Base-by-base conservation (phyloP, 768 basidiomycete species). In the Kwoniella heveanensis region DNA sequence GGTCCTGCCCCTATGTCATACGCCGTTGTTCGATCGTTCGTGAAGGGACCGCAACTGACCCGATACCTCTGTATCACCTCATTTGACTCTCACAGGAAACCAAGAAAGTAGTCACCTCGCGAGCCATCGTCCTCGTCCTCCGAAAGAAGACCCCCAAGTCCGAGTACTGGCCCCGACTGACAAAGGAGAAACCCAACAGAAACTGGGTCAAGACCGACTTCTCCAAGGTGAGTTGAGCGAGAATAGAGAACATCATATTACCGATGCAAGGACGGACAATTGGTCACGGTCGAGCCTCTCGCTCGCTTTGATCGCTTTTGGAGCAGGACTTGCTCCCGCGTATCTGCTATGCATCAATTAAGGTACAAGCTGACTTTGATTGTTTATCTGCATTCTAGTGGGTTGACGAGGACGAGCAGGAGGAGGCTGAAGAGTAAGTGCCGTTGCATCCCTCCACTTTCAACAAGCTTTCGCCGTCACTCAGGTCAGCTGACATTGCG, bases 341-440 rank as follows among this genome's bases (percentile, higher is more conserved):
- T 32, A 32, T 32, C 5, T 32, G 5, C 5, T 6, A 6, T 32
- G 5, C 5, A 32, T 13, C 7, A 32, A 32, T 32, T 32, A 5
- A 32, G 32, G 13, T 32, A 6, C 13, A 32, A 19, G 15, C 62
- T 63, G 55, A 63, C 46, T 19, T 1, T 37, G 17, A 13, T 37
- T 52, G 52, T 15, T 37, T 50, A 17, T 50, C n/a, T n/a, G 37
- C 24, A 29, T 39, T 19, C 27, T 60, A 81, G 83, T 97, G 93
- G 93, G 89, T 90, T 46, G 94, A 97, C 75, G 94, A 97, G 82
- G 95, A 97, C 77, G 94, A 98, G 79, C 95, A 97, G 82, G 89
- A 90, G 44, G 89, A 84, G 54, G 85, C 79, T 48, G 77, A 76
- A 47, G 75, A 78, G 74, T 78, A 65, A 74, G 74, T 72, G n/a